A percentile compares a stretch with the other conserved stretches of the same genome.
phyloP scores from a whole-genome alignment of 1,284 basidiomycete genomes.

The Golubevia pallescens region DNA sequence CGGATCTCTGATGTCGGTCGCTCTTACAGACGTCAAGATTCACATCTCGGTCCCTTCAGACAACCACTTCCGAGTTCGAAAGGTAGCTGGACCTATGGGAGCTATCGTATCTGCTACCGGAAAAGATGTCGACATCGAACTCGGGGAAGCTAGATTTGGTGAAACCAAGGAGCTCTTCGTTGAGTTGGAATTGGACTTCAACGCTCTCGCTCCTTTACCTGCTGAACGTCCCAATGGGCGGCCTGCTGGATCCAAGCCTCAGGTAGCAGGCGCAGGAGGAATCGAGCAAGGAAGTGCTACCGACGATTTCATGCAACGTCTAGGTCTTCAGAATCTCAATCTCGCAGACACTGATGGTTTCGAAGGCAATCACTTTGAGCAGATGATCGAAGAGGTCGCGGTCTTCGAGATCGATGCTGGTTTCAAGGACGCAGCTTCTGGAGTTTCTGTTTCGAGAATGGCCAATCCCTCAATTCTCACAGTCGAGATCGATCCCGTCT shows the following conservation, averaged over 20 bases:
- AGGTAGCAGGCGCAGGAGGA: not conserved
- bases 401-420: constrained; percentile 49
- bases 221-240: constrained; percentile 7
- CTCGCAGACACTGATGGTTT: constrained; percentile 27
- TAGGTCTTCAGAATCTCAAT: constrained; percentile 44
- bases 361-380: constrained; percentile 16
- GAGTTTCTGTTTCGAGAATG: constrained; percentile 25
- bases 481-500: constrained; percentile 43
- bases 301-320: constrained; percentile 53
- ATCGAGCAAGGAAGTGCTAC: constrained; percentile 49
- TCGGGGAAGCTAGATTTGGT: constrained; percentile 72
- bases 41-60: constrained; percentile 48
- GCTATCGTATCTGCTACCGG: constrained; percentile 81
- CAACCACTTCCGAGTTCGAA: constrained; percentile 50
- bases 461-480: constrained; percentile 38
- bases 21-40: constrained; percentile 43
- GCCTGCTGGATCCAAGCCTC: not conserved
- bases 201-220: constrained; percentile 25
- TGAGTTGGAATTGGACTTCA: constrained; percentile 50
- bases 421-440: constrained; percentile 39
- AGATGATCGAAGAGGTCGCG: constrained; percentile 48
- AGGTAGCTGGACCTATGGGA: constrained; percentile 40
- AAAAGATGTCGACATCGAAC: constrained; percentile 88
- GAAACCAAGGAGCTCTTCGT: constrained; percentile 50
- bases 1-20: constrained; percentile 51